Evolutionary conservation across 2,329 filamentous ascomycete genomes (phyloP).

Genomic region (Neonectria ditissima): DNA sequence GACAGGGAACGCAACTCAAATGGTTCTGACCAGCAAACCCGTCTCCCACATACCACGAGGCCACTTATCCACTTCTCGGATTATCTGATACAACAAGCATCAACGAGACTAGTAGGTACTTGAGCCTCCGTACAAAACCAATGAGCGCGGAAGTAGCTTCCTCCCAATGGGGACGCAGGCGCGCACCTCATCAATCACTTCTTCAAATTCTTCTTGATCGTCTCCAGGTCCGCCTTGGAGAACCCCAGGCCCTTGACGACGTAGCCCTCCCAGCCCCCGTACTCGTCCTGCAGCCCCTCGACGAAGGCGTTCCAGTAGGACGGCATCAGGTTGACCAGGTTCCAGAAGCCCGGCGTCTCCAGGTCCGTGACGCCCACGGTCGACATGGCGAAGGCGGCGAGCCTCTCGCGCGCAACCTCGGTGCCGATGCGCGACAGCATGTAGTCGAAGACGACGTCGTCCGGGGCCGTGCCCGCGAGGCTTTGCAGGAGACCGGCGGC

Average conservation of each 20-base stretch:
- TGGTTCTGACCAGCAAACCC: too few species aligned
- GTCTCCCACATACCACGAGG: too few species aligned
- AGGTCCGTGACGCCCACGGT: constrained; percentile 51
- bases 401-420: constrained; percentile 62
- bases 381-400: constrained; percentile 56
- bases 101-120: background rate
- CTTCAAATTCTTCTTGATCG: constrained; percentile 60
- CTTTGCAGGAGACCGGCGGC: constrained; percentile 62
- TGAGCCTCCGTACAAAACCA: background rate
- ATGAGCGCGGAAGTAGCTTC: background rate
- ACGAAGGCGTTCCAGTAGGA: constrained; percentile 61
- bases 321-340: constrained; percentile 58
- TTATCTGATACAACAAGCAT: background rate
- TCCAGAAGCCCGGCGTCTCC: constrained; percentile 61
- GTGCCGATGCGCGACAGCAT: constrained; percentile 66
- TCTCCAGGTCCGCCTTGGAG: constrained; percentile 57
- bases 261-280: constrained; percentile 64
- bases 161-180: too few species aligned
- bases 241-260: constrained; percentile 59
- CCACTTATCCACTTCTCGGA: too few species aligned
- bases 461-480: constrained; percentile 60
- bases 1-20: too few species aligned
- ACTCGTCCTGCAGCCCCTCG: constrained; percentile 55
- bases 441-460: constrained; percentile 62
- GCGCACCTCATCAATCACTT: too few species aligned